Conservation (phyloP, 306 rosid genomes). For the Prunus mongolica region DNA sequence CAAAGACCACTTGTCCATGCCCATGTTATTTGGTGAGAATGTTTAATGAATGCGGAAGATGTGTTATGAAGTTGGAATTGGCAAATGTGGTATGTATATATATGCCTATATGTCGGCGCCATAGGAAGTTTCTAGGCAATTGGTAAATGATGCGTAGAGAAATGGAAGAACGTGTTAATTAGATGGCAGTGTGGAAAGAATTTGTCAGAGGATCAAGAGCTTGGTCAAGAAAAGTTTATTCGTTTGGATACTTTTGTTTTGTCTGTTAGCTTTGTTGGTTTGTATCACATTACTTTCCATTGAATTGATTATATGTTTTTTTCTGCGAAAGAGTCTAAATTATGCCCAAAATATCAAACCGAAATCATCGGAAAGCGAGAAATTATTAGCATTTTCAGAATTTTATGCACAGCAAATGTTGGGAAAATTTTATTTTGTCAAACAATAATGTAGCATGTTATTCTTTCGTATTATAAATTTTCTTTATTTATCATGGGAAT, state of each 20-base stretch:
- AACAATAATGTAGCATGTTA: neutral
- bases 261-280: neutral
- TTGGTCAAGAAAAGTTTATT: conserved; percentile 4
- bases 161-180: conserved; percentile 16
- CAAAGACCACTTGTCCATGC: conserved; percentile 17
- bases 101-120: neutral
- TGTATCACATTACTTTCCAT: neutral
- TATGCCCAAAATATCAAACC: neutral
- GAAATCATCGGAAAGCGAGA: neutral
- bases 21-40: conserved; percentile 15
- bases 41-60: neutral
- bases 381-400: neutral
- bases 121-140: conserved; percentile 3
- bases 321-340: neutral
- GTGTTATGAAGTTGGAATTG: neutral
- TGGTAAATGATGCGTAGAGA: conserved; percentile 21
- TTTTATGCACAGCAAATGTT: no score
- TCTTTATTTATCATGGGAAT: no score
- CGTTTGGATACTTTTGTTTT: no score
- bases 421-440: no score
- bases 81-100: neutral
- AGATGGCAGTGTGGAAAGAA: neutral
- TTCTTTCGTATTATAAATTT: neutral
- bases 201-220: neutral
- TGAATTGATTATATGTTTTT: neutral